phyloP scores from a whole-genome alignment of 257 asterid species.

The Solanum pimpinellifolium region DNA sequence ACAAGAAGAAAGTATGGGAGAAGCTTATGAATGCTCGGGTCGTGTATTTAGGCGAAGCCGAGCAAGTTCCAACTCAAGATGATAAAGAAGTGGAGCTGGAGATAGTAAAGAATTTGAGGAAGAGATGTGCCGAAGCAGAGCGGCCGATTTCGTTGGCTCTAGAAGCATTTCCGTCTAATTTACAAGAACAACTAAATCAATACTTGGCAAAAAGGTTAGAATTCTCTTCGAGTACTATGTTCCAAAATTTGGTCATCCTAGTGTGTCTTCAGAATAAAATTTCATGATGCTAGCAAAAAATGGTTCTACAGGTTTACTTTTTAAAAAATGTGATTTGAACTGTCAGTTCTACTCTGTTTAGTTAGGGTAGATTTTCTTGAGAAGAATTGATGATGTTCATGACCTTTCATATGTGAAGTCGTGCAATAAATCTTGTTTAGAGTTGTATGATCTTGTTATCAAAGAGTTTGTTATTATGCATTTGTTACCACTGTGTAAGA shows the following conservation, averaged over 20 bases:
- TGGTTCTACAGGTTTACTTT: not conserved
- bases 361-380: not conserved
- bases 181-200: slow-evolving; percentile 57
- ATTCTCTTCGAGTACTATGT: not conserved
- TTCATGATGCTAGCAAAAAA: not conserved
- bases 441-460: not conserved
- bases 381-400: not conserved
- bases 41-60: slow-evolving; percentile 83
- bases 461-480: not conserved
- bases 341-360: not conserved
- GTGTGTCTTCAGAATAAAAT: not conserved
- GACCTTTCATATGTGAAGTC: not conserved
- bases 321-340: not conserved
- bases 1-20: slow-evolving; percentile 58
- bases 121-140: slow-evolving; percentile 44
- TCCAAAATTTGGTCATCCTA: not conserved
- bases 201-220: slow-evolving; percentile 38
- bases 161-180: slow-evolving; percentile 65
- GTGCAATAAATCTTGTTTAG: not conserved
- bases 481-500: not conserved
- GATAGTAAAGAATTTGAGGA: slow-evolving; percentile 50
- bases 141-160: slow-evolving; percentile 47
- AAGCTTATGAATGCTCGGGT: slow-evolving; percentile 65
- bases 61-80: slow-evolving; percentile 65
- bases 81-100: slow-evolving; percentile 76